Base-by-base conservation (phyloP, 352 stramenopile genomes). In the Phytophthora uliginosa region DNA sequence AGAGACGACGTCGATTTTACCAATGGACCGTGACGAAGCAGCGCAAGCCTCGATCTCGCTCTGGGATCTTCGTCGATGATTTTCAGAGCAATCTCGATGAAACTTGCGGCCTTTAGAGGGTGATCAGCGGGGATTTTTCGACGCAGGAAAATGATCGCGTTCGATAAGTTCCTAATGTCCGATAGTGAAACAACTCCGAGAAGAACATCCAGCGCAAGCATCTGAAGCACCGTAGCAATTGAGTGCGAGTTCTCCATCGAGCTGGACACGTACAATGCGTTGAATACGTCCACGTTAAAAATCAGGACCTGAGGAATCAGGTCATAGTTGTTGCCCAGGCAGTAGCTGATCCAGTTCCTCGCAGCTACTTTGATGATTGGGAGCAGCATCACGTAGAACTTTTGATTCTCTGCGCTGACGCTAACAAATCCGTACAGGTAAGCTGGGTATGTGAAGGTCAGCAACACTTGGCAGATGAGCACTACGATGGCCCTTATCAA, bases 281-380 rank as follows among this genome's bases (percentile, higher is more conserved):
- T 76, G 66, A 84, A 88, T 10, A 88, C 57, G 47, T 88, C 74
- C 33, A 81, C 69, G 34, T 88, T 83, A 68, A 88, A 80, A 6
- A 82, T 77, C 18, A 85, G 64, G 4, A 79, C 66, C 51, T 88
- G 67, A 3, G 80, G 69, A 38, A 78, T 78, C 9, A 67, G 26
- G 34, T 82, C 72, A 7, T 67, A 48, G 7, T 69, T 74, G n/a
- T 52, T 40, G 7, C 58, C 58, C 1, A 73, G 26, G 4, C 57
- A 67, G 13, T 36, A 54, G 26, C 66, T 63, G 17, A 73, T 82
- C 59, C 59, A 66, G 64, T 86, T 84, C 69, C 79, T 86, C 36
- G 65, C 31, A 2, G 52, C 36, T 15, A 85, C 75, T 59, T 86
- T 86, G 50, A 89, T 67, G 6, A 82, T 18, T 0, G 81, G 77